phyloP scores from a whole-genome alignment of 139 green algal species.

The Helicosporidium sp. region DNA sequence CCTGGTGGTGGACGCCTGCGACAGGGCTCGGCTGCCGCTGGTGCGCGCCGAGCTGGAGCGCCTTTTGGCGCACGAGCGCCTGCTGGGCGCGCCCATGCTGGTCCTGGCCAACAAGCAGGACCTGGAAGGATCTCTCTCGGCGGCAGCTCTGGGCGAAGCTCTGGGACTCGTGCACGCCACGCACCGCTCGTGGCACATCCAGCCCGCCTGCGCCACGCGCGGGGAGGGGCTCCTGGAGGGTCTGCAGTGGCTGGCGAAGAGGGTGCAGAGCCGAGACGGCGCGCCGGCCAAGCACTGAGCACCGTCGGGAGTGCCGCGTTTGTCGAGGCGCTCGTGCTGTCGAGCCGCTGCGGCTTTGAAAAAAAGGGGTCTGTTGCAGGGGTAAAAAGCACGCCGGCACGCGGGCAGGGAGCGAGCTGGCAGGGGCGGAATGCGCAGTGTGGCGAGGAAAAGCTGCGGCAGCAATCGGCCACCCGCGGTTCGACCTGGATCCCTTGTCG shows the following conservation, averaged over 20 bases:
- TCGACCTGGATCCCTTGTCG: too few relatives aligned
- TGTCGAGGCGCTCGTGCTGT: too few relatives aligned
- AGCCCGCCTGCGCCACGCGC: slow-evolving; percentile 40
- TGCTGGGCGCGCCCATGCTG: slow-evolving; percentile 39
- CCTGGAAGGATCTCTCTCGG: slow-evolving; percentile 42
- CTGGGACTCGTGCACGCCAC: slow-evolving; percentile 27
- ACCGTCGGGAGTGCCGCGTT: too few relatives aligned
- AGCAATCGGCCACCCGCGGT: too few relatives aligned
- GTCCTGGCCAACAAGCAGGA: slow-evolving; percentile 83
- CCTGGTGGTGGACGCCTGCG: slow-evolving; percentile 66
- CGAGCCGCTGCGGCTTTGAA: too few relatives aligned
- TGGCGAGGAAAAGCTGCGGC: too few relatives aligned
- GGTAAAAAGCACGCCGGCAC: too few relatives aligned
- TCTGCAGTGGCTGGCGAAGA: slow-evolving; percentile 48
- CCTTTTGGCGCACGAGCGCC: slow-evolving; percentile 50
- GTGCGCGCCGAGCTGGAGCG: slow-evolving; percentile 52
- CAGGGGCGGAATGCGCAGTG: too few relatives aligned
- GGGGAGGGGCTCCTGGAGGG: slow-evolving; percentile 48
- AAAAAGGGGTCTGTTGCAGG: too few relatives aligned
- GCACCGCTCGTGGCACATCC: slow-evolving; percentile 32
- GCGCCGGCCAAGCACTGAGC: too few relatives aligned
- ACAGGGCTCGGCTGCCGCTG: slow-evolving; percentile 55
- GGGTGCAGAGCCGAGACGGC: too few relatives aligned
- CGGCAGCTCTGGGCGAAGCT: slow-evolving; percentile 43
- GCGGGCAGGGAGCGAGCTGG: too few relatives aligned